These are phyloP conservation scores for Mycena sanguinolenta DNA, from an alignment of 768 basidiomycete species.

Conservation along the genomic window DNA sequence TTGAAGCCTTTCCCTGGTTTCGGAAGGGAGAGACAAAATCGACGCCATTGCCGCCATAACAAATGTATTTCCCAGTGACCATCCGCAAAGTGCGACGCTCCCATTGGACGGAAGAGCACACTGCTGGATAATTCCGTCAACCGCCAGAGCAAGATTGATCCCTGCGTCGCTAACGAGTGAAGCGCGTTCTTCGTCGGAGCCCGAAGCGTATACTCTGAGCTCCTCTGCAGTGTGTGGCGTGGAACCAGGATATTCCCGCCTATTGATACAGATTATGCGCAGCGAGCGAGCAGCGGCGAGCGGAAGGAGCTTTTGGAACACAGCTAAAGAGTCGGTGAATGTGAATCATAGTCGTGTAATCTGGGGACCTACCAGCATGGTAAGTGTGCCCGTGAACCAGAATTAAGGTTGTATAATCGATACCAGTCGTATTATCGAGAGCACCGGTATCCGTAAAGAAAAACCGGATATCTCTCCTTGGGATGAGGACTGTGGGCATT, in stretches of 20 bases:
- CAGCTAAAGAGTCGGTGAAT: slow-evolving; percentile 20
- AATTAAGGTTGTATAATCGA: slow-evolving; percentile 36
- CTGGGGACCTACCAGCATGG: slow-evolving; percentile 29
- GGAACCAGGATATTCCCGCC: slow-evolving; percentile 51
- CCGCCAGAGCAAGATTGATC: slow-evolving; percentile 44
- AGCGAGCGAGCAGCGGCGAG: slow-evolving; percentile 40
- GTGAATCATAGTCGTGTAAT: neutral
- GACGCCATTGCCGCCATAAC: slow-evolving; percentile 40
- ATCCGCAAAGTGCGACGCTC: slow-evolving; percentile 41
- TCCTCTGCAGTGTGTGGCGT: slow-evolving; percentile 45
- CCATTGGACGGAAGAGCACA: slow-evolving; percentile 36
- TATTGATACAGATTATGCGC: slow-evolving; percentile 49
- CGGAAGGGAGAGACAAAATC: slow-evolving; percentile 29
- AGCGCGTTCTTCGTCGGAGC: slow-evolving; percentile 36
- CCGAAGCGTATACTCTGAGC: slow-evolving; percentile 29
- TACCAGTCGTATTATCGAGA: neutral
- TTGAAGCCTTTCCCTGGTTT: slow-evolving; percentile 28
- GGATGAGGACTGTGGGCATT: slow-evolving; percentile 16
- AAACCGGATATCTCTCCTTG: slow-evolving; percentile 27
- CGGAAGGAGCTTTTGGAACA: slow-evolving; percentile 45
- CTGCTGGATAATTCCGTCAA: slow-evolving; percentile 44
- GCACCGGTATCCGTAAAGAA: slow-evolving; percentile 34
- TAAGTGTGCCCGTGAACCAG: slow-evolving; percentile 41
- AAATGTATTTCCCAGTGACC: slow-evolving; percentile 48
- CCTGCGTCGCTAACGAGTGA: slow-evolving; percentile 41